phyloP scores from a whole-genome alignment of 495 filamentous ascomycete genomes.

The Schizothecium vesticola region DNA sequence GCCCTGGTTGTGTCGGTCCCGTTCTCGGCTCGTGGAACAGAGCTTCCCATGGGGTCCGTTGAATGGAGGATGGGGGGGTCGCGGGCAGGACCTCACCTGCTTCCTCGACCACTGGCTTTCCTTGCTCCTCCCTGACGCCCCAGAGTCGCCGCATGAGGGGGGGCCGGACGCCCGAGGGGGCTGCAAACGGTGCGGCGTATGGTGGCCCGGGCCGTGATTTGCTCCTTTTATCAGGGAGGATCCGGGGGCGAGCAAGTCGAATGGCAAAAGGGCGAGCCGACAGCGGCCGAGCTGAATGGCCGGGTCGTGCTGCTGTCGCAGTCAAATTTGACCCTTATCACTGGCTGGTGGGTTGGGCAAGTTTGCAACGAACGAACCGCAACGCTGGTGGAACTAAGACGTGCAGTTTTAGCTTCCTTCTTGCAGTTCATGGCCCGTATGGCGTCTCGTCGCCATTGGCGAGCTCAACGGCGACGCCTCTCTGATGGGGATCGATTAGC shows the following conservation, averaged over 20 bases:
- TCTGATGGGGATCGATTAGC: background rate
- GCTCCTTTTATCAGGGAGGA: background rate
- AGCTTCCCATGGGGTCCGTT: background rate
- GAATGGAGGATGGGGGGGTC: background rate
- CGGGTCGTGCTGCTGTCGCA: background rate
- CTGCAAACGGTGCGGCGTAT: background rate
- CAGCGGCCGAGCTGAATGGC: constrained; percentile 4
- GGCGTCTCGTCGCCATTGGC: constrained; percentile 1
- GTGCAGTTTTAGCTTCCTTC: constrained; percentile 9
- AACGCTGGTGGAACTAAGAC: constrained; percentile 8
- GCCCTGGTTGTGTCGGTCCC: background rate
- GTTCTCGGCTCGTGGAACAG: background rate
- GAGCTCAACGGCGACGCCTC: background rate
- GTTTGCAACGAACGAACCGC: constrained; percentile 7
- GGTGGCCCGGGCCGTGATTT: background rate
- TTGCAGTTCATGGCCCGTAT: background rate
- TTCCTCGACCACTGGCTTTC: background rate
- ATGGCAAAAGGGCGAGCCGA: background rate
- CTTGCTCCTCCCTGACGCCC: background rate
- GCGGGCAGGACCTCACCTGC: background rate
- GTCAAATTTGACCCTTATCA: constrained; percentile 3
- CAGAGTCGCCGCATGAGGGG: background rate
- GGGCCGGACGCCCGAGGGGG: background rate
- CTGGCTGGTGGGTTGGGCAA: constrained; percentile 12
- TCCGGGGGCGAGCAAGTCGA: background rate